Base-by-base conservation (phyloP, 1,284 basidiomycete species). In the Puccinia hordei region DNA sequence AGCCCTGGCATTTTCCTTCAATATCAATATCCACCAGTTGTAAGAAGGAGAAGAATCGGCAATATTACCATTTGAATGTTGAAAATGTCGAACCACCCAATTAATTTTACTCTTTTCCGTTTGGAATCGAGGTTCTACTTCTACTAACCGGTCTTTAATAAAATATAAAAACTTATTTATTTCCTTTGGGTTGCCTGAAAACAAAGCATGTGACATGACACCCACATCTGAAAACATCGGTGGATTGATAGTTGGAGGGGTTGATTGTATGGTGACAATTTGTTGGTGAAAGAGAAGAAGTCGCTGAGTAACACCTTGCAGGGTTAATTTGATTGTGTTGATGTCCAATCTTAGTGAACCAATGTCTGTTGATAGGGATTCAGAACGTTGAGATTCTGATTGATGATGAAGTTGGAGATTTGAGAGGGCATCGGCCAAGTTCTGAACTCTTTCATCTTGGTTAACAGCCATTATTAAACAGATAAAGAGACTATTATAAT, bases 1-100 rank as follows among this genome's bases (percentile, higher is more conserved):
- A 15, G 61, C 2, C 5, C 55, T 4, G 17, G 72, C 72, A 38
- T 74, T 74, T 24, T 74, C 30, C 24, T 74, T 57, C 3, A 74
- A 19, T n/a, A 74, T 27, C 4, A 19, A 57, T 3, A 74, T 38
- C 53, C 55, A 74, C 72, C 71, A 73, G 53, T 73, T 73, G 27
- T 55, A 73, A 73, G 46, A 57, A 19, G 49, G 51, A 41, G 53
- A 8, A 17, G 35, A 17, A 2, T 41, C 13, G 10, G n/a, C 10
- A 1, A 44, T 38, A 13, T 59, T 41, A 35, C n/a, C 72, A 41
- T 57, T 59, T 2, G 12, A 2, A 44, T 33, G n/a, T 1, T 38
- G 33, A 44, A 61, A 74, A 44, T 49, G 57, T 22, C 61, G 27
- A 13, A 61, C 59, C 0, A 75, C 73, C 73, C 73, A 75, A 49